phyloP scores from a whole-genome alignment of 2,329 filamentous ascomycete species.

The Falciphora oryzae region DNA sequence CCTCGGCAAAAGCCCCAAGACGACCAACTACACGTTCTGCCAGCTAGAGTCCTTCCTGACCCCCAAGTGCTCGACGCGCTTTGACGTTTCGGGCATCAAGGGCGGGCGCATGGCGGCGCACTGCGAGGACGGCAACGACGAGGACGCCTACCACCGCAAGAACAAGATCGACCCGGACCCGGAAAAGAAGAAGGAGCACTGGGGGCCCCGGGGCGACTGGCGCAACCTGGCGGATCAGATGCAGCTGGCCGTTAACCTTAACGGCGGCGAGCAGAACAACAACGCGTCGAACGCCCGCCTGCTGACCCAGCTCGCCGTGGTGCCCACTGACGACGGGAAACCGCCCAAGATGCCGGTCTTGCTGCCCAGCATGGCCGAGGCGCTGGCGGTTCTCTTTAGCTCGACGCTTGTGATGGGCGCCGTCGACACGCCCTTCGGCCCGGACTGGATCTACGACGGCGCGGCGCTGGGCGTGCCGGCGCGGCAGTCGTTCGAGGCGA shows the following conservation, averaged over 20 bases:
- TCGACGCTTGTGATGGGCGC: conserved; percentile 59
- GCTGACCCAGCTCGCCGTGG: conserved; percentile 48
- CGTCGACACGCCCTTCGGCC: conserved; percentile 53
- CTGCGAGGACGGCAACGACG: conserved; percentile 53
- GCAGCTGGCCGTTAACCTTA: conserved; percentile 48
- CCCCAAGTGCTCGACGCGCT: conserved; percentile 60
- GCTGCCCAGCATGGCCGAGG: conserved; percentile 67
- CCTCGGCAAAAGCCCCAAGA: conserved; percentile 43
- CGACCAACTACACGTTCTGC: conserved; percentile 59
- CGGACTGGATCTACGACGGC: conserved; percentile 43
- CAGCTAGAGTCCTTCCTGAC: conserved; percentile 58
- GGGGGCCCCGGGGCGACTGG: conserved; percentile 42
- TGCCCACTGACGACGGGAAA: not conserved
- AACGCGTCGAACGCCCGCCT: conserved; percentile 56
- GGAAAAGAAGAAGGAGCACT: conserved; percentile 9
- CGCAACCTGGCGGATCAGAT: conserved; percentile 49
- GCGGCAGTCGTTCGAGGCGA: conserved; percentile 55
- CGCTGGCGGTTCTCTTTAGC: conserved; percentile 62
- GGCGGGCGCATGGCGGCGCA: conserved; percentile 55
- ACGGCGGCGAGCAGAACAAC: conserved; percentile 46
- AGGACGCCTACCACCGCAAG: conserved; percentile 42
- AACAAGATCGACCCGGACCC: conserved; percentile 25
- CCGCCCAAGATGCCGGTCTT: conserved; percentile 36
- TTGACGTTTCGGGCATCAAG: conserved; percentile 46
- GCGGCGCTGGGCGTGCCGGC: conserved; percentile 37